phyloP scores from a whole-genome alignment of 768 basidiomycete species.

The Mycena vulgaris region DNA sequence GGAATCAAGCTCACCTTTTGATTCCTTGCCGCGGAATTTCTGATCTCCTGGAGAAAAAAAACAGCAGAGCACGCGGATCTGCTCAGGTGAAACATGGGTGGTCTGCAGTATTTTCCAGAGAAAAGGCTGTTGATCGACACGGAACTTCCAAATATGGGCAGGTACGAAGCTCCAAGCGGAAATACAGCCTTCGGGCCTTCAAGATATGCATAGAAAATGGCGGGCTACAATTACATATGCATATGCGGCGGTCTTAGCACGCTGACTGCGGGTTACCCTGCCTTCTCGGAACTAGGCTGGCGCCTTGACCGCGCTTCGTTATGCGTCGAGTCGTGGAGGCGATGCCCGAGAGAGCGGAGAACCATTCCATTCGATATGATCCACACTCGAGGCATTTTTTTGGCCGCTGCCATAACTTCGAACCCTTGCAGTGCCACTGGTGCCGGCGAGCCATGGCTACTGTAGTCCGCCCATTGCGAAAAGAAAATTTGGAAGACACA shows the following conservation, averaged over 20 bases:
- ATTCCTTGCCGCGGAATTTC: background rate
- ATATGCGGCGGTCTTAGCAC: background rate
- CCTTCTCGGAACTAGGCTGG: too few relatives aligned
- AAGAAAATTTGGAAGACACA: background rate
- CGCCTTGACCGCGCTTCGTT: too few relatives aligned
- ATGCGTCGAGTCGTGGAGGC: background rate
- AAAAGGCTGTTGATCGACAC: background rate
- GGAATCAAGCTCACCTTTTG: too few relatives aligned
- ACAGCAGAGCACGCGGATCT: too few relatives aligned
- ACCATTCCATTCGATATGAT: background rate
- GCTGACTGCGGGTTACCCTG: conserved; percentile 7
- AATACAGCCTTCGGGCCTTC: background rate
- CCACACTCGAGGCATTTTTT: too few relatives aligned
- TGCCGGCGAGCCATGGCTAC: too few relatives aligned
- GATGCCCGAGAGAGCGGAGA: conserved; percentile 6
- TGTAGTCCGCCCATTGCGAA: background rate
- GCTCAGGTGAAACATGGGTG: too few relatives aligned
- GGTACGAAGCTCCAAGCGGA: background rate
- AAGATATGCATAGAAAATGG: background rate
- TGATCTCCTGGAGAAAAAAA: too few relatives aligned
- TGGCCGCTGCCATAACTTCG: background rate
- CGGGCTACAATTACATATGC: background rate
- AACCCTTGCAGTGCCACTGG: too few relatives aligned
- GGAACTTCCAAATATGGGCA: background rate
- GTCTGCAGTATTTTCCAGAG: background rate